Percentiles rank a stretch among this genome's conserved stretches.
These are phyloP conservation scores for Pyrus pyrifolia DNA, from an alignment of 306 rosid genomes.

Conservation along the genomic window DNA sequence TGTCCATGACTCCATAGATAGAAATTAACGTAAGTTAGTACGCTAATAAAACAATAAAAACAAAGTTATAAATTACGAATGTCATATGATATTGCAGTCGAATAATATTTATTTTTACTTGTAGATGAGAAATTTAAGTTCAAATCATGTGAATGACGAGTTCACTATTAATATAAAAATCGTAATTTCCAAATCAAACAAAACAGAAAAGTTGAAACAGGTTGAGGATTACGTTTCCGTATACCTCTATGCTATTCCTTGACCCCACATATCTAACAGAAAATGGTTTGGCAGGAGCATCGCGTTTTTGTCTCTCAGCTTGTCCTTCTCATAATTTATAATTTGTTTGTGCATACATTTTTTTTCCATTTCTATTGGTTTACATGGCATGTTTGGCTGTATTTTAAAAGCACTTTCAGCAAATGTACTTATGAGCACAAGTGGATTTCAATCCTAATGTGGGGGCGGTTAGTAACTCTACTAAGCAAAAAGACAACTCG, in stretches of 20 bases:
- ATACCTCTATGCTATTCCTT: not conserved
- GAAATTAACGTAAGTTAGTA: too few species aligned
- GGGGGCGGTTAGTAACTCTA: too few species aligned
- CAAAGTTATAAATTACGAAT: too few species aligned
- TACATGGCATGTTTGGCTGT: too few species aligned
- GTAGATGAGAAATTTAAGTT: fast-evolving
- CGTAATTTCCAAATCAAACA: not conserved
- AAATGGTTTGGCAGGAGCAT: not conserved
- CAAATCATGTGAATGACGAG: fast-evolving
- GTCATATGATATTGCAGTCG: too few species aligned
- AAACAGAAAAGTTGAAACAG: not conserved
- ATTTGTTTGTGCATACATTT: not conserved
- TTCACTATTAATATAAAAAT: not conserved
- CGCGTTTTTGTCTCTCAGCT: not conserved
- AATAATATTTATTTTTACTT: too few species aligned
- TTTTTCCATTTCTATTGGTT: too few species aligned
- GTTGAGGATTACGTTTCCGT: not conserved
- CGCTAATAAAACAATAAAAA: too few species aligned
- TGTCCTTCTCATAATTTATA: not conserved
- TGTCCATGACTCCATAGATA: not conserved
- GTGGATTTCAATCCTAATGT: too few species aligned
- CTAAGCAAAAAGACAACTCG: too few species aligned
- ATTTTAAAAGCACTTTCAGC: too few species aligned
- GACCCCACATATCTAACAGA: not conserved
- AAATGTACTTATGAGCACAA: too few species aligned